These are phyloP conservation scores for Penicillium sp. DNA, from an alignment of 2,329 filamentous ascomycete genomes.

Conservation along the genomic window DNA sequence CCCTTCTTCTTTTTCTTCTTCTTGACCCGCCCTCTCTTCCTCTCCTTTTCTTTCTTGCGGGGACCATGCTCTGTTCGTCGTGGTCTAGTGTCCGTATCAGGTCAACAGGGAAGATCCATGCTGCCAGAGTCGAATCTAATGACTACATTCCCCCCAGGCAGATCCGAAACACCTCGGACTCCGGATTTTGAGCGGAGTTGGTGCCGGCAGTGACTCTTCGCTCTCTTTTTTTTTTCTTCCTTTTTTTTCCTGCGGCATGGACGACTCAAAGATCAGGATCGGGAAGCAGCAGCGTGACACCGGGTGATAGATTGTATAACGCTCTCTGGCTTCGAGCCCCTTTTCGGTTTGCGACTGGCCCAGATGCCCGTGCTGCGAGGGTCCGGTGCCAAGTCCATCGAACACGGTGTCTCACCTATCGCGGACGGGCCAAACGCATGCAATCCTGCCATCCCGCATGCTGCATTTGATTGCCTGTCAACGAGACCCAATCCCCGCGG, in stretches of 20 bases:
- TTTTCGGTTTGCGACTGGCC: constrained; percentile 19
- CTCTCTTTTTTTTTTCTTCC: background rate
- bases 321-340: constrained; percentile 13
- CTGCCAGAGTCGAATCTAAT: constrained; percentile 4
- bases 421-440: constrained; percentile 26
- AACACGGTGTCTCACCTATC: constrained; percentile 23
- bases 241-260: background rate
- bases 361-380: constrained; percentile 21
- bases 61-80: constrained; percentile 6
- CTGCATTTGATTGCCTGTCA: constrained; percentile 24
- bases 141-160: constrained; percentile 11
- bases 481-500: constrained; percentile 16
- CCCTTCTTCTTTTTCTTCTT: too few species aligned
- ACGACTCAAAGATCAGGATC: constrained; percentile 9
- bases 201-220: too few species aligned
- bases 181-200: constrained; percentile 9
- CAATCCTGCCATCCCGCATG: constrained; percentile 27
- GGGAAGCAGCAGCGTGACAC: constrained; percentile 27
- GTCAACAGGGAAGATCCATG: constrained; percentile 20
- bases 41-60: constrained; percentile 4
- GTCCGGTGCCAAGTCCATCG: constrained; percentile 21
- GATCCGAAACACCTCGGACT: constrained; percentile 22
- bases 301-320: constrained; percentile 25
- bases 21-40: background rate
- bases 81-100: constrained; percentile 6